Conservation (phyloP, 352 stramenopile genomes). For the Elongisporangium undulatum region DNA sequence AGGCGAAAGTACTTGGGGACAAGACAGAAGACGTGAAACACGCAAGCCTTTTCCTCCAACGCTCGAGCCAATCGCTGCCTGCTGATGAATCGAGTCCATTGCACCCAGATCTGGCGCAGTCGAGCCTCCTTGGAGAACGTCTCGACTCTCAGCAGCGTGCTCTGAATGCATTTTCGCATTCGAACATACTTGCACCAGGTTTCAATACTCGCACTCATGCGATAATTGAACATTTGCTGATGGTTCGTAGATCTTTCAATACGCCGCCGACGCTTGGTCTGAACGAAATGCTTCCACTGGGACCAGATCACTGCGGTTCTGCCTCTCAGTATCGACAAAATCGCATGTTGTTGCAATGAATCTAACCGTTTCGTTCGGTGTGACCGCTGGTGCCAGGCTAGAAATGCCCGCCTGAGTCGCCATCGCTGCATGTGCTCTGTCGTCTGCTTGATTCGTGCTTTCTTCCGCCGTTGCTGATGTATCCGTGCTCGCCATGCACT, state of each 20-base stretch:
- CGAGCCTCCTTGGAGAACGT: conserved; percentile 7
- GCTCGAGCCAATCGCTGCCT: conserved; percentile 5
- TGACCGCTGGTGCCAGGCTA: conserved; percentile 3
- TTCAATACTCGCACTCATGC: conserved; percentile 10
- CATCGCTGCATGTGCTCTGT: background rate
- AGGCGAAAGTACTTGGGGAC: conserved; percentile 24
- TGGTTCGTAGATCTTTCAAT: background rate
- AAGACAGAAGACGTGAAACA: conserved; percentile 36
- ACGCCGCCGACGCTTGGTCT: background rate
- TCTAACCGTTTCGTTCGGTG: background rate
- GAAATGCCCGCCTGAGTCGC: conserved; percentile 5
- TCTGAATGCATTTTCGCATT: conserved; percentile 15
- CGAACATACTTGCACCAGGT: conserved; percentile 17
- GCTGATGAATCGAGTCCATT: conserved; percentile 24
- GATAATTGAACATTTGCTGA: conserved; percentile 7
- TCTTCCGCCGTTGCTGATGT: background rate
- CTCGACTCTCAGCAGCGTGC: conserved; percentile 11
- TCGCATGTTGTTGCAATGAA: background rate
- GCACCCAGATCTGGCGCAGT: conserved; percentile 13
- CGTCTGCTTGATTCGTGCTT: background rate
- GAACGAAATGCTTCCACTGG: conserved; percentile 6
- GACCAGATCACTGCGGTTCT: background rate
- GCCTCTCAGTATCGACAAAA: background rate
- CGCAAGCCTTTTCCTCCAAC: conserved; percentile 30
- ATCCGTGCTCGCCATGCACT: background rate